phyloP scores from a whole-genome alignment of 1,284 basidiomycete genomes.

The Sanghuangporus baumii region DNA sequence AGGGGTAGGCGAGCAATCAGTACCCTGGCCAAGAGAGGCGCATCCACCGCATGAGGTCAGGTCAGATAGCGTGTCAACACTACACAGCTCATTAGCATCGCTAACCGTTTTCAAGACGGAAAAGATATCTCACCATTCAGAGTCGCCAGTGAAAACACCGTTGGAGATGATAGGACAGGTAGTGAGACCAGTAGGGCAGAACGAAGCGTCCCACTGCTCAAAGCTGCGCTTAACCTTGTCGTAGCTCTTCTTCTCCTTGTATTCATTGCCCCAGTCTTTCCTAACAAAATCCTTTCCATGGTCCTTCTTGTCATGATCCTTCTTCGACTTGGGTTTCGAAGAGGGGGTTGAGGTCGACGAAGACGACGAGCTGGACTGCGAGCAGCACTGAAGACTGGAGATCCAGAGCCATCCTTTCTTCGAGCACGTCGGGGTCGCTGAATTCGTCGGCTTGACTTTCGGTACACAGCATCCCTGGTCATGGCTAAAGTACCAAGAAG shows the following conservation, averaged over 20 bases:
- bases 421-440: conserved; percentile 12
- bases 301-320: neutral
- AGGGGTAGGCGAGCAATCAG: conserved; percentile 13
- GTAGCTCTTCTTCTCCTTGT: neutral
- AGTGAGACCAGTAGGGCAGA: conserved; percentile 15
- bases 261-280: neutral
- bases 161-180: conserved; percentile 11
- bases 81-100: neutral
- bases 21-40: conserved; percentile 6
- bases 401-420: conserved; percentile 10
- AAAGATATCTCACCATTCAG: conserved; percentile 11
- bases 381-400: conserved; percentile 13
- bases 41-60: conserved; percentile 16
- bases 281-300: neutral
- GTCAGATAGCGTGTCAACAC: conserved; percentile 15
- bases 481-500: conserved; percentile 16
- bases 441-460: neutral
- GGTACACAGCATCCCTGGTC: conserved; percentile 19
- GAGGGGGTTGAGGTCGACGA: neutral
- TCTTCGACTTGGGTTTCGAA: conserved; percentile 6
- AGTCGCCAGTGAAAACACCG: conserved; percentile 7
- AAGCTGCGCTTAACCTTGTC: conserved; percentile 14
- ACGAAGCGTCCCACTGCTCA: conserved; percentile 9
- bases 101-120: neutral
- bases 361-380: neutral